Evolutionary conservation across 2,329 filamentous ascomycete genomes (phyloP).

Genomic region (Chaetomiaceae sp.): DNA sequence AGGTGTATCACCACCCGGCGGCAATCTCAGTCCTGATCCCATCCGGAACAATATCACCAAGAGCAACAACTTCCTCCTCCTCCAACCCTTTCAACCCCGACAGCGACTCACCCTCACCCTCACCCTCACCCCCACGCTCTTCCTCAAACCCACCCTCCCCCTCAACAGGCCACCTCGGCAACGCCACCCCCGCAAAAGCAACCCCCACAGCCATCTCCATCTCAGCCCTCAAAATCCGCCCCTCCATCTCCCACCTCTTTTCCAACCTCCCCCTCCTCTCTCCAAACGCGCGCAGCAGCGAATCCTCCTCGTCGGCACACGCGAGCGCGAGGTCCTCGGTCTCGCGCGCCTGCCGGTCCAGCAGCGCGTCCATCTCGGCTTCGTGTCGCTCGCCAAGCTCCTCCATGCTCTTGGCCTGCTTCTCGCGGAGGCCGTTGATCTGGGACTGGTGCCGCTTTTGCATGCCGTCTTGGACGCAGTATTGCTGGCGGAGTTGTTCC

Average conservation of each 20-base stretch:
- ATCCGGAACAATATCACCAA: too few species aligned
- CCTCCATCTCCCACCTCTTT: conserved; percentile 48
- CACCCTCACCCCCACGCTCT: neutral
- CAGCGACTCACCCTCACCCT: neutral
- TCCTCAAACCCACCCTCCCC: neutral
- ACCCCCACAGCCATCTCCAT: conserved; percentile 42
- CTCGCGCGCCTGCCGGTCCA: conserved; percentile 43
- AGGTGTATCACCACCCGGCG: too few species aligned
- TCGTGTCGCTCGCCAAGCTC: conserved; percentile 53
- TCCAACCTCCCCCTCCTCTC: conserved; percentile 42
- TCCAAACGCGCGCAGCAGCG: conserved; percentile 40
- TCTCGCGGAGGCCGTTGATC: conserved; percentile 62
- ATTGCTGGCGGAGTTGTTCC: conserved; percentile 56
- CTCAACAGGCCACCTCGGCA: conserved; percentile 37
- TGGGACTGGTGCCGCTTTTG: conserved; percentile 54
- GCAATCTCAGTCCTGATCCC: too few species aligned
- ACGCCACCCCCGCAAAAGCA: conserved; percentile 37
- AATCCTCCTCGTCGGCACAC: conserved; percentile 47
- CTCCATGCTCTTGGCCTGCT: conserved; percentile 57
- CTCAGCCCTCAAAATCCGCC: conserved; percentile 50
- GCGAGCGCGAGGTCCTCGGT: conserved; percentile 43
- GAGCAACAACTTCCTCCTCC: too few species aligned
- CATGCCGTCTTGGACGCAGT: conserved; percentile 56
- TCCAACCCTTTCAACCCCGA: too few species aligned
- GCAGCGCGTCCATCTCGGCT: conserved; percentile 44